Evolutionary conservation across 805 yeast species (phyloP), one percentile per base, ranked within the genome.

Genomic region (Saccharomyces paradoxus): DNA sequence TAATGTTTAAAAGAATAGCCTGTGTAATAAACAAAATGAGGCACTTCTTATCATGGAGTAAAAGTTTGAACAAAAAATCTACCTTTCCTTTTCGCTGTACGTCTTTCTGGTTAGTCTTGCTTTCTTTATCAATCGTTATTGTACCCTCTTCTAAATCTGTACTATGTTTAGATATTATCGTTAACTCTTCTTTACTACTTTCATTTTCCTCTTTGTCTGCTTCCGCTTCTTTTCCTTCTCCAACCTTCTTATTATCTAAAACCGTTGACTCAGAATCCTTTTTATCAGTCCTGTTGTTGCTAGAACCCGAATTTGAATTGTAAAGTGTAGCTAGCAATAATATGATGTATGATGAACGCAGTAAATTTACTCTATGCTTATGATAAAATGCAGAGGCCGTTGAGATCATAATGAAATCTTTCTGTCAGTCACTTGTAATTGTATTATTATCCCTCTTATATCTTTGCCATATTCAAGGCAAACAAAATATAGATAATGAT

Each of bases 1-100:
- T 77, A 4, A 79, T 59, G 2, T 87, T 77, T 48, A 91, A 74
- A 27, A 89, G 73, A 0, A 74, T 64, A 5, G 89, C 70, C 68
- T 89, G 92, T 0, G 79, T 60, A 0, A 67, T 56, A 41, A 87
- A 62, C 27, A 71, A 53, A 6, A 59, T 32, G 7, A 70, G 32
- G 56, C 71, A 66, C 56, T 62, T 66, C 49, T 62, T 67, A 53
- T 67, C 67, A 30, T 50, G 55, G 13, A 68, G 22, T 14, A 69
- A 62, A 27, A 69, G 47, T 50, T 57, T 61, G 21, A 66, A 37
- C 17, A 69, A 54, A 46, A 67, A 67, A 56, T 63, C 64, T 17
- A 50, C 48, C 41, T 58, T 50, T 13, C 52, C 41, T 31, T 26
- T 28, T 44, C 44, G 47, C 51, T 53, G 50, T 14, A 41, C 47